Conservation (phyloP, 805 yeast genomes). For the Wickerhamomyces xylosicus region DNA sequence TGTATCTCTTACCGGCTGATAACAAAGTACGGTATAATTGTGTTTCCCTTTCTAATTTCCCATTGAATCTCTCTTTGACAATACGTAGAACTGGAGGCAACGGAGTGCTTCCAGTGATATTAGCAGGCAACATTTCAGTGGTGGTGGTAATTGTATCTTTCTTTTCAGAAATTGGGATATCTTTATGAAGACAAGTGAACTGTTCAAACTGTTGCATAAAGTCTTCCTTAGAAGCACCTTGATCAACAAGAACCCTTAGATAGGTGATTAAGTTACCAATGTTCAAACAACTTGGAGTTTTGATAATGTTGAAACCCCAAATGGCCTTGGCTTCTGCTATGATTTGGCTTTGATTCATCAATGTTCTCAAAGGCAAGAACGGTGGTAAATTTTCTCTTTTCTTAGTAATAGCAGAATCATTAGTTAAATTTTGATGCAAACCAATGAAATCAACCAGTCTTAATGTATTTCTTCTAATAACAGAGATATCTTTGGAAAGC, state of each 20-base stretch:
- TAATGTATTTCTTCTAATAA: constrained; percentile 36
- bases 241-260: constrained; percentile 33
- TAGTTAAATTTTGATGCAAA: constrained; percentile 11
- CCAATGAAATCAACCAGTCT: constrained; percentile 28
- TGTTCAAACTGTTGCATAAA: constrained; percentile 25
- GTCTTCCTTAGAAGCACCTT: constrained; percentile 24
- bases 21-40: constrained; percentile 11
- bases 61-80: constrained; percentile 2
- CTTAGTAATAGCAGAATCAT: constrained; percentile 9
- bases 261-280: constrained; percentile 37
- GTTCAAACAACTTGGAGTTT: constrained; percentile 33
- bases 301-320: constrained; percentile 43
- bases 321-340: constrained; percentile 73
- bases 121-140: constrained; percentile 7
- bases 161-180: not conserved
- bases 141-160: constrained; percentile 1
- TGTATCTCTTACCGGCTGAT: constrained; percentile 48
- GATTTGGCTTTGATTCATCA: constrained; percentile 32
- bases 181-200: constrained; percentile 23
- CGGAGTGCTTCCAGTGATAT: constrained; percentile 2
- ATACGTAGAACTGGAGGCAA: constrained; percentile 8
- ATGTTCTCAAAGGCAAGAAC: constrained; percentile 48
- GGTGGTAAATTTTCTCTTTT: constrained; percentile 37
- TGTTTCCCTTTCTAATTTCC: constrained; percentile 12
- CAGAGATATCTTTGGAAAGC: constrained; percentile 34